Evolutionary conservation across 176 grass and related monocot species (phyloP).

Genomic region (Cymbopogon citratus): DNA sequence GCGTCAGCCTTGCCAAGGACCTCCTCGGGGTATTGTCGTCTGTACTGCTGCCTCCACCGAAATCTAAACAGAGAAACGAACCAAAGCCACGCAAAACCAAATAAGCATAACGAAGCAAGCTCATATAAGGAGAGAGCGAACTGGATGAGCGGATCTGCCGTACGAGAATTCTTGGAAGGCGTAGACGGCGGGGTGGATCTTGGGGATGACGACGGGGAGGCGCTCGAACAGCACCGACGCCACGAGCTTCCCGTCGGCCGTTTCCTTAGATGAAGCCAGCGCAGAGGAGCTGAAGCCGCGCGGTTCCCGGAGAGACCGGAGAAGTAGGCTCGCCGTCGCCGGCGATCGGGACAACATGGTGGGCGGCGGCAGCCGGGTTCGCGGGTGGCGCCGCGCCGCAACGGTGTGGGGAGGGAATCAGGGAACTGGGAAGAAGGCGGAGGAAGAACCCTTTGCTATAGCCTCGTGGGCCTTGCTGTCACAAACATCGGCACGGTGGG

Average conservation of each 20-base stretch:
- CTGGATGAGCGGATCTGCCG: neutral
- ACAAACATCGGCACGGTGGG: no score
- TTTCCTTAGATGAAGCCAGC: slow-evolving; percentile 2
- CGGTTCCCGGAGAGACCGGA: slow-evolving; percentile 33
- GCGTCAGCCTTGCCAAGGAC: slow-evolving; percentile 56
- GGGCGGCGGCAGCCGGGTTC: neutral
- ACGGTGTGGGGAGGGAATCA: neutral
- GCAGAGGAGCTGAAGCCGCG: slow-evolving; percentile 40
- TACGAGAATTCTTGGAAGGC: slow-evolving; percentile 98
- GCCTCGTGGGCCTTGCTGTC: slow-evolving; percentile 21
- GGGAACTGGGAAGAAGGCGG: neutral
- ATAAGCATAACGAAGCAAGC: neutral
- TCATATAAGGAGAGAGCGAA: neutral
- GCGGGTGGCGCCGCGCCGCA: slow-evolving; percentile 8
- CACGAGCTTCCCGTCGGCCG: slow-evolving; percentile 55
- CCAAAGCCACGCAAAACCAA: neutral
- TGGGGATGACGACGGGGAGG: slow-evolving; percentile 83
- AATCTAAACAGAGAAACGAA: slow-evolving; percentile 48
- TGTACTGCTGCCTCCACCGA: slow-evolving; percentile 88
- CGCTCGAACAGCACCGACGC: slow-evolving; percentile 88
- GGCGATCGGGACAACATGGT: slow-evolving; percentile 39
- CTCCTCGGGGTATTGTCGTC: slow-evolving; percentile 80
- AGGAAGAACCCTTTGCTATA: slow-evolving; percentile 45
- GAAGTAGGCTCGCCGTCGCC: slow-evolving; percentile 6
- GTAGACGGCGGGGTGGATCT: slow-evolving; percentile 84